These are phyloP conservation scores for Penicillium bialowiezense DNA, from an alignment of 495 filamentous ascomycete genomes.

Conservation along the genomic window DNA sequence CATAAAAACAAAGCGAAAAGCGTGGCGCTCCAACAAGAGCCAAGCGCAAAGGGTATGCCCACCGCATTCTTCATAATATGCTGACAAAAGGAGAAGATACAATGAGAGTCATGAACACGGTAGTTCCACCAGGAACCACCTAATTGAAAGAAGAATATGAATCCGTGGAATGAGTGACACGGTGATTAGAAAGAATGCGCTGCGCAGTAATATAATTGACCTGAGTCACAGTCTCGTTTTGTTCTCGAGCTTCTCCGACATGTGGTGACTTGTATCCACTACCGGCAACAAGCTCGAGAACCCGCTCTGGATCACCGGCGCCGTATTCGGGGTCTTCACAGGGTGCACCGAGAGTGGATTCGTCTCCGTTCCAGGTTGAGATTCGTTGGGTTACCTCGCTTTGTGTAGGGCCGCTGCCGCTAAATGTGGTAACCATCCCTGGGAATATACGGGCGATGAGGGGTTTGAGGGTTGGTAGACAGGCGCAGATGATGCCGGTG, in stretches of 20 bases:
- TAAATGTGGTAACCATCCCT: slow-evolving; percentile 30
- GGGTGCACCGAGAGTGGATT: slow-evolving; percentile 29
- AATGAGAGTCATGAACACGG: too few relatives aligned
- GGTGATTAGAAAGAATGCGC: too few relatives aligned
- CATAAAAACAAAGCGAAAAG: too few relatives aligned
- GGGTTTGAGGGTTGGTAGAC: slow-evolving; percentile 83
- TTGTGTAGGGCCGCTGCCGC: slow-evolving; percentile 15
- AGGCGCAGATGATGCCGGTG: slow-evolving; percentile 81
- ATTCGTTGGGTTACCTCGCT: slow-evolving; percentile 16
- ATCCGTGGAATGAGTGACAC: too few relatives aligned
- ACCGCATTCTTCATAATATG: too few relatives aligned
- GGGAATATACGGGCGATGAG: slow-evolving; percentile 51
- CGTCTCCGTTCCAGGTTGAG: slow-evolving; percentile 33
- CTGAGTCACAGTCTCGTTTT: slow-evolving; percentile 1
- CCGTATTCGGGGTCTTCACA: slow-evolving; percentile 36
- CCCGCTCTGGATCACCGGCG: slow-evolving; percentile 22
- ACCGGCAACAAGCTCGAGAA: slow-evolving; percentile 23
- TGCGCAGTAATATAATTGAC: slow-evolving; percentile 6
- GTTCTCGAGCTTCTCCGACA: slow-evolving; percentile 1
- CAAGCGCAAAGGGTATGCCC: too few relatives aligned
- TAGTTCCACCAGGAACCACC: too few relatives aligned
- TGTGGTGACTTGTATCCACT: slow-evolving; percentile 2
- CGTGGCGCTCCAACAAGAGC: too few relatives aligned
- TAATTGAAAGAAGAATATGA: too few relatives aligned
- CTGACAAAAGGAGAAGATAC: too few relatives aligned